Evolutionary conservation across 108 stramenopile species (phyloP).

Genomic region (Poteriospumella lacustris): DNA sequence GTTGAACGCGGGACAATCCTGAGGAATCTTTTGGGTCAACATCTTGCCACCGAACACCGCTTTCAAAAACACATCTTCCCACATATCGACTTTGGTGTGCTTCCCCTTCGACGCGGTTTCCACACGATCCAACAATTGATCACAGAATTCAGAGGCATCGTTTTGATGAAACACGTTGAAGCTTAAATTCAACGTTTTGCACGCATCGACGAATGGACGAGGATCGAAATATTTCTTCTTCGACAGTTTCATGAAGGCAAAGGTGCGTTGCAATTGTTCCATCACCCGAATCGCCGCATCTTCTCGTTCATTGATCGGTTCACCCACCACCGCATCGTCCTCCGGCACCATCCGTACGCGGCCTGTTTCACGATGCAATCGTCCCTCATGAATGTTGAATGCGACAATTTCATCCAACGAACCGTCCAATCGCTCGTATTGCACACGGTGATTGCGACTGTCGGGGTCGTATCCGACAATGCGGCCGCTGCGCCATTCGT

Average conservation of each 20-base stretch:
- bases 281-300: constrained; percentile 74
- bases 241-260: constrained; percentile 75
- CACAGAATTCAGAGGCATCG: constrained; percentile 93
- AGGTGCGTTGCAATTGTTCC: constrained; percentile 91
- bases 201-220: constrained; percentile 79
- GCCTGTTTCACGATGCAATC: not conserved
- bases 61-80: constrained; percentile 8
- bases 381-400: constrained; percentile 3
- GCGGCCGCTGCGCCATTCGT: not conserved
- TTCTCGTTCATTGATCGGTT: constrained; percentile 56
- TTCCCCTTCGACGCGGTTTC: constrained; percentile 74
- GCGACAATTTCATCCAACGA: constrained; percentile 4
- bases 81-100: not conserved
- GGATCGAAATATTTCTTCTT: constrained; percentile 85
- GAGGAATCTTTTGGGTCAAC: constrained; percentile 30
- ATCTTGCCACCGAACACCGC: constrained; percentile 31
- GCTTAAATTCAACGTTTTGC: constrained; percentile 84
- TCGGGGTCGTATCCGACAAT: not conserved
- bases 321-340: not conserved
- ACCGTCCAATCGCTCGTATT: not conserved
- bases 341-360: not conserved
- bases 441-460: not conserved
- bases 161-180: constrained; percentile 98
- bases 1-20: constrained; percentile 43
- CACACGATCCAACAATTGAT: constrained; percentile 83